Conservation (phyloP, 371 early-diverging fungal species). For the Mucor irregularis region DNA sequence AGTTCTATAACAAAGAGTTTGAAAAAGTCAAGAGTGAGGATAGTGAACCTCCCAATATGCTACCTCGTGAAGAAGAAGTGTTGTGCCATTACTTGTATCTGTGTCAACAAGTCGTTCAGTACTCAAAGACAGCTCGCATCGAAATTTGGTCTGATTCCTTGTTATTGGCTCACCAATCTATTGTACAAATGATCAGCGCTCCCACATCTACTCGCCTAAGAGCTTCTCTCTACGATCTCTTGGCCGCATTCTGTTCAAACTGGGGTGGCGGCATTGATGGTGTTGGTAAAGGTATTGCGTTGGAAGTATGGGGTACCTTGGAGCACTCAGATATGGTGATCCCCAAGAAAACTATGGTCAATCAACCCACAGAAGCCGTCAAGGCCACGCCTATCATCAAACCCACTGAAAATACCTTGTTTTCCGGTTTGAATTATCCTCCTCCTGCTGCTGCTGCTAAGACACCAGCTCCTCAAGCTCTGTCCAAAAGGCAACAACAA, state of each 20-base stretch:
- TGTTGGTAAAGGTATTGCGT: constrained; percentile 19
- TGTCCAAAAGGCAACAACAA: background rate
- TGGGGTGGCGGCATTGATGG: constrained; percentile 32
- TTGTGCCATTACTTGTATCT: constrained; percentile 26
- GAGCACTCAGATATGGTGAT: constrained; percentile 28
- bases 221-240: constrained; percentile 20
- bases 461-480: background rate
- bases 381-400: background rate
- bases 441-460: background rate
- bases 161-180: constrained; percentile 11
- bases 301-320: constrained; percentile 29
- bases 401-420: background rate
- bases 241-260: constrained; percentile 36
- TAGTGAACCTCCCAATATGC: constrained; percentile 14
- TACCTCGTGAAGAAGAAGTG: constrained; percentile 20
- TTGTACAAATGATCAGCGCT: constrained; percentile 26
- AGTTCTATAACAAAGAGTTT: constrained; percentile 19
- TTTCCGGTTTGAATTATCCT: background rate
- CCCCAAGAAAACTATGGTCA: constrained; percentile 15
- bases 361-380: background rate
- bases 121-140: constrained; percentile 17
- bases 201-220: constrained; percentile 28
- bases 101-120: constrained; percentile 34
- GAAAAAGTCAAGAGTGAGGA: background rate
- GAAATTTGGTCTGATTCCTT: constrained; percentile 20